phyloP scores from a whole-genome alignment of 331 rosid species.

The Prunus yedoensis region DNA sequence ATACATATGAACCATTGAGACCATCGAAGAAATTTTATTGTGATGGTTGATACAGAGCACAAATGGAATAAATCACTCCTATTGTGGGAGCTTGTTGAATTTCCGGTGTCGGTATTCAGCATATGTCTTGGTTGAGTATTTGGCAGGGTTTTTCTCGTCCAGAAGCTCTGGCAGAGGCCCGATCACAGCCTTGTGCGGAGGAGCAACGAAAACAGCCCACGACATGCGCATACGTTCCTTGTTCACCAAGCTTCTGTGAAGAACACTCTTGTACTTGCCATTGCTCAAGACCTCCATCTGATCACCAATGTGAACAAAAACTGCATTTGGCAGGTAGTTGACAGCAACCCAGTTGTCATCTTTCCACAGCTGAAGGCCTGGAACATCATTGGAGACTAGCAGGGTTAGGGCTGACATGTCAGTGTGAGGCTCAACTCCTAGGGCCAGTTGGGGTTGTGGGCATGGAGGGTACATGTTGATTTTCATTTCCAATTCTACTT shows the following conservation, averaged over 20 bases:
- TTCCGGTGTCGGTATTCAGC: constrained; percentile 60
- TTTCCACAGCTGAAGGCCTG: constrained; percentile 61
- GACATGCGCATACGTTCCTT: constrained; percentile 59
- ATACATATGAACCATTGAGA: too few relatives aligned
- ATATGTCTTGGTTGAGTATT: constrained; percentile 57
- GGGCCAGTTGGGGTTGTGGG: constrained; percentile 68
- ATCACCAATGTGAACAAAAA: constrained; percentile 59
- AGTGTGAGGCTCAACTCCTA: constrained; percentile 77
- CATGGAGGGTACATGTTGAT: constrained; percentile 77
- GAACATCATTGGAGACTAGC: constrained; percentile 55
- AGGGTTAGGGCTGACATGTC: constrained; percentile 66
- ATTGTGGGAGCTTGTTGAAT: constrained; percentile 62
- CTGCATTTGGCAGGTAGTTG: constrained; percentile 39
- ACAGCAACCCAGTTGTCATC: constrained; percentile 48
- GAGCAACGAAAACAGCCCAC: constrained; percentile 61
- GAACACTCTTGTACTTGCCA: constrained; percentile 61
- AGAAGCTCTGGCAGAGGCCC: constrained; percentile 51
- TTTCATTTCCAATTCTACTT: constrained; percentile 62
- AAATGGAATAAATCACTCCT: background rate
- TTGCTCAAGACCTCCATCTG: constrained; percentile 61
- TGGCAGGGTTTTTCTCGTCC: constrained; percentile 44
- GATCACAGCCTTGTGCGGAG: constrained; percentile 46
- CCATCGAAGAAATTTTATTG: too few relatives aligned
- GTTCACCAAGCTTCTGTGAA: constrained; percentile 74
- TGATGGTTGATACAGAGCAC: too few relatives aligned